phyloP scores from a whole-genome alignment of 116 monocot species.

The Cymodocea nodosa region DNA sequence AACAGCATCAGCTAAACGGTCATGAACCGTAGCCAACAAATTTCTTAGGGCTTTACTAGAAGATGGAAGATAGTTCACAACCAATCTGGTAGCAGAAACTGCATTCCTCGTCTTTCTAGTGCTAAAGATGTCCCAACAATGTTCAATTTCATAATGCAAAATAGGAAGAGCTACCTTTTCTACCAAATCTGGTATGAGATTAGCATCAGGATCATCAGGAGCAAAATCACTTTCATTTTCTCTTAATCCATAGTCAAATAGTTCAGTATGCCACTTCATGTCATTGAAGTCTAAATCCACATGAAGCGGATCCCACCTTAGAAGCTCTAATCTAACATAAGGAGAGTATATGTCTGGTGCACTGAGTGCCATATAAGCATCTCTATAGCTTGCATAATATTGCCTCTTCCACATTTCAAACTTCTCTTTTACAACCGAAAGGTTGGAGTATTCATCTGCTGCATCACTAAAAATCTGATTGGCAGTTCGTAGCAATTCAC shows the following conservation, averaged over 20 bases:
- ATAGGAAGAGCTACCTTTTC: slow-evolving; percentile 95
- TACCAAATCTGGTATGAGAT: slow-evolving; percentile 76
- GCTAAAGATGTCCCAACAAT: slow-evolving; percentile 91
- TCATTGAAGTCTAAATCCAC: slow-evolving; percentile 52
- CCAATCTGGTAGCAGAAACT: slow-evolving; percentile 58
- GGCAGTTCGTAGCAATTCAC: slow-evolving; percentile 36
- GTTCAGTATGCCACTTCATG: slow-evolving; percentile 82
- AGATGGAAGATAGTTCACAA: slow-evolving; percentile 59
- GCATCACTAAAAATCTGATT: slow-evolving; percentile 82
- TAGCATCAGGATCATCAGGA: slow-evolving; percentile 62
- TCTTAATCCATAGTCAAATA: slow-evolving; percentile 67
- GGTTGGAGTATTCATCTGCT: slow-evolving; percentile 72
- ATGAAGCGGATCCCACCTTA: slow-evolving; percentile 90
- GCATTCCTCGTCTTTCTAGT: slow-evolving; percentile 66
- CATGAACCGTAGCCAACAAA: slow-evolving; percentile 39
- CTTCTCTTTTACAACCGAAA: slow-evolving; percentile 68
- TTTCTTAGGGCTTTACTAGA: slow-evolving; percentile 56
- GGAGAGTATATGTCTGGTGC: slow-evolving; percentile 64
- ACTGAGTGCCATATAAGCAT: slow-evolving; percentile 84
- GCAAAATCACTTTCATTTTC: slow-evolving; percentile 26
- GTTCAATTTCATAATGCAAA: slow-evolving; percentile 68
- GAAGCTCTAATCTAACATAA: slow-evolving; percentile 87
- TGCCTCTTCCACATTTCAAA: slow-evolving; percentile 77
- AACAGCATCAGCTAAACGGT: slow-evolving; percentile 53
- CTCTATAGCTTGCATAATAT: slow-evolving; percentile 50